phyloP scores from a whole-genome alignment of 768 basidiomycete genomes.

The Termitomyces sp. region DNA sequence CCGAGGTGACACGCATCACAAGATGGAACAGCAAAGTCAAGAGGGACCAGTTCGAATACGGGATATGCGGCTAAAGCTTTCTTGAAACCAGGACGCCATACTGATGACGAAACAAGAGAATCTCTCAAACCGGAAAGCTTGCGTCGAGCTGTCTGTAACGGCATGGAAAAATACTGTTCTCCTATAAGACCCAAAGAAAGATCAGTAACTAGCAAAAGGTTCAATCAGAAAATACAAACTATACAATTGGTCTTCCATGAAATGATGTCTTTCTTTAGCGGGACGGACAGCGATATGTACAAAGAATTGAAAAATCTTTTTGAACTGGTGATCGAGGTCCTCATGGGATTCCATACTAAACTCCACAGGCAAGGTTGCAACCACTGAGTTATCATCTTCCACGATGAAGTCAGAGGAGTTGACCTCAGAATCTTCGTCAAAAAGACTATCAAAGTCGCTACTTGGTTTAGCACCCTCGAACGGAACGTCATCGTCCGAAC shows the following conservation, averaged over 20 bases:
- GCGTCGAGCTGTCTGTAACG: constrained; percentile 60
- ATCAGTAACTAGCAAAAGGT: background rate
- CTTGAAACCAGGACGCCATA: constrained; percentile 74
- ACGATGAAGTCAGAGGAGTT: constrained; percentile 49
- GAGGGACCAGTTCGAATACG: constrained; percentile 41
- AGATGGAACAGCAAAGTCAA: constrained; percentile 51
- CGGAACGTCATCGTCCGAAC: constrained; percentile 22
- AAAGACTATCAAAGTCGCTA: constrained; percentile 28
- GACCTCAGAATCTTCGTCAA: constrained; percentile 31
- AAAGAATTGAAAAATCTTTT: constrained; percentile 83
- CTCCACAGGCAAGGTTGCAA: constrained; percentile 55
- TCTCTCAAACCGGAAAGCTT: constrained; percentile 67
- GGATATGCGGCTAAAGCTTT: constrained; percentile 62
- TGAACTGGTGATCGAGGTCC: constrained; percentile 75
- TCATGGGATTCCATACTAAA: constrained; percentile 81
- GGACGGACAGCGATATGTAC: constrained; percentile 72
- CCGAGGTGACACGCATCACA: constrained; percentile 86
- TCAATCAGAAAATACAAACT: constrained; percentile 27
- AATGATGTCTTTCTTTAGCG: constrained; percentile 40
- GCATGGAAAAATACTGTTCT: constrained; percentile 69
- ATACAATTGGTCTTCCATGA: constrained; percentile 48
- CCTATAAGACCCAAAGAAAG: constrained; percentile 20
- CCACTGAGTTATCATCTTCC: constrained; percentile 49
- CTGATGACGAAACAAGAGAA: constrained; percentile 76
- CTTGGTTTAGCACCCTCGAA: constrained; percentile 43